These are phyloP conservation scores for Mucor ambiguus DNA, from an alignment of 371 early-diverging fungal species.

Conservation along the genomic window DNA sequence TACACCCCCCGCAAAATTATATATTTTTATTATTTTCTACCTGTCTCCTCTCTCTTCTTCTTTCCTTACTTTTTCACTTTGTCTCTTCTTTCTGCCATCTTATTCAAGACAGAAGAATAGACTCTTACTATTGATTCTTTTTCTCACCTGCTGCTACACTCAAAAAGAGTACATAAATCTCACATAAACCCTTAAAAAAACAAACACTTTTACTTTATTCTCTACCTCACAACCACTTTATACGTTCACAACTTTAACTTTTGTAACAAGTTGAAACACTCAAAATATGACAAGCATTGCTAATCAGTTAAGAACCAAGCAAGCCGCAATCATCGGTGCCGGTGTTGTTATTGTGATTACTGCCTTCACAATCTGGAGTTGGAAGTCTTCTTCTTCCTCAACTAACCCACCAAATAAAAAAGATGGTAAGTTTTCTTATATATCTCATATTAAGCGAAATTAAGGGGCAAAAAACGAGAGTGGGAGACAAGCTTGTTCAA, in stretches of 20 bases:
- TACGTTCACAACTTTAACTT: neutral
- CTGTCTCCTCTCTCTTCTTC: neutral
- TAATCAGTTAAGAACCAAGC: slow-evolving; percentile 12
- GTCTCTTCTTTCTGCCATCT: neutral
- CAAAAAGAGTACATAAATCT: neutral
- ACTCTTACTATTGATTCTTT: neutral
- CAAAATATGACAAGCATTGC: neutral
- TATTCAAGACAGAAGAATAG: neutral
- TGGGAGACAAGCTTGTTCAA: neutral
- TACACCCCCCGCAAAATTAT: slow-evolving; percentile 5
- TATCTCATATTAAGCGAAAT: neutral
- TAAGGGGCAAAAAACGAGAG: neutral
- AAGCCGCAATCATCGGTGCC: slow-evolving; percentile 3
- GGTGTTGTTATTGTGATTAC: slow-evolving; percentile 7
- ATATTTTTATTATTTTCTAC: neutral
- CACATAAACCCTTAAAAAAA: neutral
- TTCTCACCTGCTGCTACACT: neutral
- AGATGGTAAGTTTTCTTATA: neutral
- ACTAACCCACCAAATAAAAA: neutral
- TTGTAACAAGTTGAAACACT: neutral
- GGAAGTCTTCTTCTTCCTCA: neutral
- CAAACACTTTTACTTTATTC: neutral
- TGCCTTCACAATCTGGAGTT: slow-evolving; percentile 2
- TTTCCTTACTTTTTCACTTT: neutral
- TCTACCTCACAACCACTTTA: neutral